Percentiles rank a stretch among this genome's conserved stretches.
Conservation (phyloP, 78 protist genomes). For the Chrysochromulina parva region DNA sequence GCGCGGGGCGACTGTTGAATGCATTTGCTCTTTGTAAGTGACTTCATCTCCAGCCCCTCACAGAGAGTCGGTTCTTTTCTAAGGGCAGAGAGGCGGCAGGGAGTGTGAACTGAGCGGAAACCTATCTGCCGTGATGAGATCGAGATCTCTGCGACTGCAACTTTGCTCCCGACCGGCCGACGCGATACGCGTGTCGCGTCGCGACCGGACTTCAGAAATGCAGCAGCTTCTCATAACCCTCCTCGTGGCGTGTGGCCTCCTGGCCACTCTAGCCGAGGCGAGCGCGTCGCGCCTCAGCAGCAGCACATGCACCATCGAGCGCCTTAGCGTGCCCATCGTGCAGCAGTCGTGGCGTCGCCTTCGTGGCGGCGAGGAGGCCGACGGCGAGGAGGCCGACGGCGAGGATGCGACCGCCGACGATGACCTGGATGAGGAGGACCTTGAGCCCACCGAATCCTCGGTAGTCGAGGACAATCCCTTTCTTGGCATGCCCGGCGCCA, state of each 20-base stretch:
- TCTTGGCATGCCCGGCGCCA: neutral
- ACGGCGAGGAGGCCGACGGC: neutral
- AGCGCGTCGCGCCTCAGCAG: neutral
- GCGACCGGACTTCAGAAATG: neutral
- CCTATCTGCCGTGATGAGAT: too few relatives aligned
- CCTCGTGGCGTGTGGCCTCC: neutral
- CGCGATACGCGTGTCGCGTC: too few relatives aligned
- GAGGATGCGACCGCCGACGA: neutral
- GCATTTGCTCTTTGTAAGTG: too few relatives aligned
- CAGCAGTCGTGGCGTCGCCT: neutral
- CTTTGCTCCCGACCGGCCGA: too few relatives aligned
- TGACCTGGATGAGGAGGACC: neutral
- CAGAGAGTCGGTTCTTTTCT: too few relatives aligned
- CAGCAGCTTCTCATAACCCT: neutral
- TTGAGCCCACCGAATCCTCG: neutral
- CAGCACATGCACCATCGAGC: neutral
- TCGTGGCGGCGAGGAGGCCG: neutral
- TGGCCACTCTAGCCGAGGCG: neutral
- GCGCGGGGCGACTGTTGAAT: too few relatives aligned
- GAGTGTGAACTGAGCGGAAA: too few relatives aligned
- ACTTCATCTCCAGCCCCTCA: too few relatives aligned
- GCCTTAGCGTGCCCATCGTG: neutral
- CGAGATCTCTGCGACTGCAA: too few relatives aligned
- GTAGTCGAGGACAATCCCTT: neutral
- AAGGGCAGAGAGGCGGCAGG: too few relatives aligned